Evolutionary conservation across 306 rosid species (phyloP), one percentile per base, ranked within the genome.

Genomic region (Pterocarpus macrocarpus): DNA sequence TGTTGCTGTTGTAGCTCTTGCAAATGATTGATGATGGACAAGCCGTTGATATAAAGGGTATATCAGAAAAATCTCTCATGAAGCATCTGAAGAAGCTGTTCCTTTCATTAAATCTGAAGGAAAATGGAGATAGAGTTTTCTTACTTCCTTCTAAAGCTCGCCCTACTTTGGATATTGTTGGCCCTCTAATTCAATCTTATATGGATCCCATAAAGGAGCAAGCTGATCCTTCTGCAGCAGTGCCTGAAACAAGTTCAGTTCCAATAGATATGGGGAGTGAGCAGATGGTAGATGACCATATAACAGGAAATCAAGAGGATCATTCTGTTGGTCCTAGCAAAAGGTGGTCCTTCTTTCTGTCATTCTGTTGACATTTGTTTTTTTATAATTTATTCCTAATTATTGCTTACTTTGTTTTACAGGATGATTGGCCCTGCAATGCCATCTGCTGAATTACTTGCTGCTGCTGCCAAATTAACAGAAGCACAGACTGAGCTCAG

Each of bases 391-490:
- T 38, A 5, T 16, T 44, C 33, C 7, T 75, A 28, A 11, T 67
- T 49, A 30, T 77, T 80, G 78, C 59, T 86, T 71, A 64, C 64
- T 81, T 77, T 73, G 34, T 38, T 65, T 45, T 80, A 72, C 82
- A 95, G 99, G 83, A 12, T 86, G 75, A 89, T 95, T 80, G 97
- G 99, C 73, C 99, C 97, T 78, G 93, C 91, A 49, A 93, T 93
- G 97, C 99, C 99, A 49, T 95, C 97, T 10, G 92, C 97, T 65
- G 99, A 95, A 83, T 87, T 95, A 49, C 97, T 93, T 8, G 97
- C 97, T 71, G 99, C 95, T 22, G 97, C 99, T 33, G 97, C 99
- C 39, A 95, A 95, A 83, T 82, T 95, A 89, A 95, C 99, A 7
- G 97, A 93, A 76, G 99, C 97, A 10, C 94, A 95, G 73, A 85